Percentiles rank a stretch among this genome's conserved stretches.
Evolutionary conservation across 352 stramenopile species (phyloP).

Genomic region (Globisporangium spinosum): DNA sequence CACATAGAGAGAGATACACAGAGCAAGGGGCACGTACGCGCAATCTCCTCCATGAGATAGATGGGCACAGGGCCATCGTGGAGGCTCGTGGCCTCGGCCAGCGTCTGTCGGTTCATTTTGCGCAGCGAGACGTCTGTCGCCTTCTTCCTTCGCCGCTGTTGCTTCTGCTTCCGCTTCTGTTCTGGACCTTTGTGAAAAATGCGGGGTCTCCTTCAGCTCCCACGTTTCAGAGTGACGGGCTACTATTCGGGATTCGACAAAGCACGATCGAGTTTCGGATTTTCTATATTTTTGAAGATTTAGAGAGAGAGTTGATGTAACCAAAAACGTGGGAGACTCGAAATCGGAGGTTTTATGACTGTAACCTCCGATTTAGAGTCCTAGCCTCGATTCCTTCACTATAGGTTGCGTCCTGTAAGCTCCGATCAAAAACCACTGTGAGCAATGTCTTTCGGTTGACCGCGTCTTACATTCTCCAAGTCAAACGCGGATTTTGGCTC

Average conservation of each 20-base stretch:
- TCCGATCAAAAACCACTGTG: neutral
- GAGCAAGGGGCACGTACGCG: conserved; percentile 35
- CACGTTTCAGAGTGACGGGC: neutral
- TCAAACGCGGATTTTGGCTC: neutral
- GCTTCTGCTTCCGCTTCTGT: neutral
- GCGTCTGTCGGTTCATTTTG: conserved; percentile 73
- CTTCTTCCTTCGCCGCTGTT: neutral
- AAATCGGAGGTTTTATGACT: no score
- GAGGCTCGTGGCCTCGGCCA: conserved; percentile 80
- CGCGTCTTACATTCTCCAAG: neutral
- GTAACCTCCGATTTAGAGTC: no score
- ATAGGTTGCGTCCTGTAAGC: neutral
- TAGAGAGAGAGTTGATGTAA: no score
- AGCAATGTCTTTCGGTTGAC: neutral
- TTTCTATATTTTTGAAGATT: no score
- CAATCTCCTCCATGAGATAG: conserved; percentile 86
- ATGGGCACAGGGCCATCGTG: conserved; percentile 77
- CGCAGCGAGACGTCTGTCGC: neutral
- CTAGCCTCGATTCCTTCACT: no score
- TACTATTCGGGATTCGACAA: neutral
- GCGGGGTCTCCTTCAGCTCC: neutral
- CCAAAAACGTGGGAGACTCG: no score
- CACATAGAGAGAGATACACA: neutral
- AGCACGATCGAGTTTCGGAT: no score
- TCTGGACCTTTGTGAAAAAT: neutral